phyloP scores from a whole-genome alignment of 177 flowering plant genomes.

The Tripterygium wilfordii region DNA sequence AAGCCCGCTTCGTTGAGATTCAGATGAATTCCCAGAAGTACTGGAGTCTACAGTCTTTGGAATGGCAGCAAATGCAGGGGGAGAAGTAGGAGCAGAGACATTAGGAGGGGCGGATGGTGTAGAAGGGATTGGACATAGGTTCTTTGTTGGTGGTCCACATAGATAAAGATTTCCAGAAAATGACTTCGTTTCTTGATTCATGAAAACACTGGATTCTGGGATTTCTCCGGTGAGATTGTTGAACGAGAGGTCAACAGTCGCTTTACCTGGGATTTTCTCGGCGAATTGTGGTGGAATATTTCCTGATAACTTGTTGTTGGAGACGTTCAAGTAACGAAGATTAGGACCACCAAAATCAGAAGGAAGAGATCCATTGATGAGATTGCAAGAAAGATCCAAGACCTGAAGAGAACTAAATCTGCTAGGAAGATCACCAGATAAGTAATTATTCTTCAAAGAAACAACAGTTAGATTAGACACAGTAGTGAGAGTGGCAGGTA shows the following conservation, averaged over 20 bases:
- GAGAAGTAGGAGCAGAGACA: conserved; percentile 38
- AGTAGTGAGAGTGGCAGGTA: conserved; percentile 23
- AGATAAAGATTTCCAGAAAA: conserved; percentile 59
- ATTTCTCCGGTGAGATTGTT: conserved; percentile 72
- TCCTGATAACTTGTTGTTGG: conserved; percentile 68
- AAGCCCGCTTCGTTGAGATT: conserved; percentile 20
- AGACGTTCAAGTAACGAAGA: conserved; percentile 60
- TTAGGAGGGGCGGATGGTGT: conserved; percentile 48
- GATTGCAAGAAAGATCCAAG: conserved; percentile 54
- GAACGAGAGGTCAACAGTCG: conserved; percentile 70
- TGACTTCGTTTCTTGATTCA: conserved; percentile 41
- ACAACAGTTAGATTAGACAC: conserved; percentile 29
- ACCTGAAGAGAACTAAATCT: conserved; percentile 27
- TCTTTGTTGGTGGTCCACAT: conserved; percentile 74
- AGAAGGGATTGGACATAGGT: conserved; percentile 60
- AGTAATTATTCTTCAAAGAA: conserved; percentile 36
- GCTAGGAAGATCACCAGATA: conserved; percentile 36
- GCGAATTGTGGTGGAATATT: conserved; percentile 48
- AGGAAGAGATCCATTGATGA: conserved; percentile 64
- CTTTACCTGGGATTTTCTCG: conserved; percentile 38
- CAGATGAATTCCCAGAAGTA: conserved; percentile 7
- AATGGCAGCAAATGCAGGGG: conserved; percentile 78
- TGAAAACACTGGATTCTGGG: conserved; percentile 37
- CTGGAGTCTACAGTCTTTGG: conserved; percentile 37
- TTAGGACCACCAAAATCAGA: conserved; percentile 41